A percentile compares a stretch with the other conserved stretches of the same genome.
phyloP scores from a whole-genome alignment of 176 grass and related monocot genomes.

The Carex kokanica region DNA sequence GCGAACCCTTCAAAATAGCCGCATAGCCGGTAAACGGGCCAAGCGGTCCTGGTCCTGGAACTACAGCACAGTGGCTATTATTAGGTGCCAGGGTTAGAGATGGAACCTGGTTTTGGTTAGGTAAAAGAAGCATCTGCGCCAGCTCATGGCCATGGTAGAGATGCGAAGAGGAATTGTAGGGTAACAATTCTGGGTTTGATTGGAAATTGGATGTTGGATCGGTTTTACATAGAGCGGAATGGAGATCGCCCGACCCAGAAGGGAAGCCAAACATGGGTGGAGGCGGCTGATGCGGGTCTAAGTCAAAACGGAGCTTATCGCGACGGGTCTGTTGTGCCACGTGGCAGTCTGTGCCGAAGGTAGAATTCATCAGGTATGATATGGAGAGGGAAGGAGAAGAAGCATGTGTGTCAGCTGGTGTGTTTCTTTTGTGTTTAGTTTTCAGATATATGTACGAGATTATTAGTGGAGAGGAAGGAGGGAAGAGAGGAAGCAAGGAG shows the following conservation, averaged over 20 bases:
- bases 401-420: background rate
- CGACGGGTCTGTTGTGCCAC: constrained; percentile 55
- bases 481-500: background rate
- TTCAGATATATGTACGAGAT: constrained; percentile 3
- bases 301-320: constrained; percentile 43
- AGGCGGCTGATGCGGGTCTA: background rate
- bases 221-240: constrained; percentile 6
- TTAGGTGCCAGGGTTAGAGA: constrained; percentile 12
- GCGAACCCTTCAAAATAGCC: constrained; percentile 35
- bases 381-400: background rate
- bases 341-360: constrained; percentile 22
- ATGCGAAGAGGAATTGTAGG: constrained; percentile 5
- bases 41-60: constrained; percentile 22
- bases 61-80: constrained; percentile 6
- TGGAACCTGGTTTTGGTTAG: background rate
- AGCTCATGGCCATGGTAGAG: constrained; percentile 27
- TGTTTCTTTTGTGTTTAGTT: background rate
- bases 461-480: background rate
- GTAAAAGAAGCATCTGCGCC: constrained; percentile 21
- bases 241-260: background rate
- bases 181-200: constrained; percentile 8
- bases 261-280: background rate
- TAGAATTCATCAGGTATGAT: background rate
- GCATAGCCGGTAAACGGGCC: constrained; percentile 57
- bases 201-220: background rate